Evolutionary conservation across 2,329 filamentous ascomycete species (phyloP), one percentile per base, ranked within the genome.

Genomic region (Fusarium coicis): DNA sequence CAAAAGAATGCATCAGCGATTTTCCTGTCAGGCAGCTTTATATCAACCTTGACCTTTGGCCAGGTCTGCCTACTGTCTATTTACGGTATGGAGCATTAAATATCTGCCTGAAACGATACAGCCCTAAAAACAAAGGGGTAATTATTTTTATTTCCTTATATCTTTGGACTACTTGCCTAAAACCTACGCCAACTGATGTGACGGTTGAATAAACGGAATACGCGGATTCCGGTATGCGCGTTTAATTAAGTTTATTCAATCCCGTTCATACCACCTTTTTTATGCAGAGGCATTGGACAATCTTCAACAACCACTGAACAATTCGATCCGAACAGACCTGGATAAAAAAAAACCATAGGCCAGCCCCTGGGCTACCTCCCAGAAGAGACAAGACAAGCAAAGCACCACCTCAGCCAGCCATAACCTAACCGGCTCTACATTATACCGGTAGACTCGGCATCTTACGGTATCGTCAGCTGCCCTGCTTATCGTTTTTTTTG

Each of bases 371-470:
- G 64, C 47, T 67, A 50, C 64, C 62, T 67, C 64, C 53, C 52
- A 49, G n/a, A 39, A 54, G 34, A 53, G 50, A 16, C 32, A 37
- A 39, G 34, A 28, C 23, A 53, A 37, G 50, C 34, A 50, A 52
- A 23, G 26, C 56, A 58, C 16, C 26, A 58, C 16, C 26, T 30
- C 53, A 59, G 19, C 23, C 53, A 68, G 40, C 28, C 53, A 68
- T 34, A 52, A 40, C 37, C 66, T 34, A 52, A 40, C 32, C 66
- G 65, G 66, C 39, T 68, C 66, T 64, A 57, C 39, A 46, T 69
- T 69, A 37, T 63, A 64, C 64, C 66, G 66, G 64, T 68, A 68
- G 47, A 50, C 49, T 55, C 65, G 57, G 66, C 34, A 69, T 69
- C 65, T 69, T 69, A 69, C 50, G 66, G 65, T 53, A 43, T 63